Base-by-base conservation (phyloP, 2,329 filamentous ascomycete species). In the Cordyceps tenuipes region DNA sequence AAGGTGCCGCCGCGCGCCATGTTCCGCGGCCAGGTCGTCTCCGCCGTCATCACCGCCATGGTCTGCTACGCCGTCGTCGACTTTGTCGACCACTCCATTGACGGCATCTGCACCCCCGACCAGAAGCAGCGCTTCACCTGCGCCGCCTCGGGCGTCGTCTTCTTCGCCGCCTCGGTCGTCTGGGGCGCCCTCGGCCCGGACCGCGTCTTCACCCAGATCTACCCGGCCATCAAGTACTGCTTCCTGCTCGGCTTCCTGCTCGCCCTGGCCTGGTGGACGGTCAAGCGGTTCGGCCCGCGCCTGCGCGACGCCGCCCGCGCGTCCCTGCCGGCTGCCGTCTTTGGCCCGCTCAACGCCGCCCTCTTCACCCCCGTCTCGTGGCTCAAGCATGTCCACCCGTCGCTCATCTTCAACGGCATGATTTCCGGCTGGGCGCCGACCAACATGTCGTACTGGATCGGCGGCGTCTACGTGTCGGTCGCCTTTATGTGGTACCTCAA, bases 221-320 rank as follows among this genome's bases (percentile, higher is more conserved):
- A 59, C 31, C 57, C 57, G 1, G 43, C 57, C 29, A 59, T 59
- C 49, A 59, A 59, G 19, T 59, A 54, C 66, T 70, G 19, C 41
- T 59, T 59, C 49, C 15, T 59, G 29, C 57, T 59, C 10, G 57
- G 57, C 12, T 59, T 59, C 26, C 62, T 67, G 44, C 66, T 77
- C 12, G 71, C 73, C 15, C 13, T 77, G 5, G 55, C 71, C 3
- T 77, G 75, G 63, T 68, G 57, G 60, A 87, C 88, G 6, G 80
- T 88, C 67, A 90, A 90, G 68, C 87, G 88, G 1, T 91, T 91
- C 68, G 69, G 67, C 54, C 55, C 63, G 0, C 31, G 53, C 5
- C 15, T 64, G 15, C 57, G 57, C 61, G 61, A 12, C 9, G 60
- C n/a, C 48, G 50, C 15, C 23, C 29, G n/a, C 34, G 53, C 44